Conservation (phyloP, 2,329 filamentous ascomycete species). For the Trichophyton mentagrophytes region DNA sequence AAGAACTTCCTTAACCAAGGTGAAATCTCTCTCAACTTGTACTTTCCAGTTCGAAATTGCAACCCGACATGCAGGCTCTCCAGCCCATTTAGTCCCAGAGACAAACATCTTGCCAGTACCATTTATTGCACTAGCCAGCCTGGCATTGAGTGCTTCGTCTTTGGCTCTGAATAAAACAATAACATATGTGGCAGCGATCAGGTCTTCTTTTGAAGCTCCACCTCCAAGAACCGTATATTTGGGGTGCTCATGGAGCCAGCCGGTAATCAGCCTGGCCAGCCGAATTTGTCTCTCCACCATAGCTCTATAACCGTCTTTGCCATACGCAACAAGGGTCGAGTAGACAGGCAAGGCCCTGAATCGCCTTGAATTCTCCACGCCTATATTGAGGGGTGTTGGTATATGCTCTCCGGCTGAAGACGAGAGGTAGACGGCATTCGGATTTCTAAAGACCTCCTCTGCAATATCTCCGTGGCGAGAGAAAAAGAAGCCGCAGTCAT, state of each 20-base stretch:
- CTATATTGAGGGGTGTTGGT: slow-evolving; percentile 73
- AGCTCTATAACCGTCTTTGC: slow-evolving; percentile 51
- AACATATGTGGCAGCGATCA: slow-evolving; percentile 48
- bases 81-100: slow-evolving; percentile 67
- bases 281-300: slow-evolving; percentile 62
- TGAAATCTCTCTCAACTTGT: slow-evolving; percentile 53
- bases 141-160: slow-evolving; percentile 49
- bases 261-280: slow-evolving; percentile 55
- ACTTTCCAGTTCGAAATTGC: slow-evolving; percentile 79
- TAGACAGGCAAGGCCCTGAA: slow-evolving; percentile 89
- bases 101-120: slow-evolving; percentile 63
- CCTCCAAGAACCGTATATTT: slow-evolving; percentile 55
- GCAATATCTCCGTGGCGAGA: slow-evolving; percentile 50
- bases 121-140: slow-evolving; percentile 62
- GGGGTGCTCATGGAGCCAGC: slow-evolving; percentile 47
- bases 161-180: slow-evolving; percentile 67
- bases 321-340: slow-evolving; percentile 62
- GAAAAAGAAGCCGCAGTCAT: slow-evolving; percentile 85
- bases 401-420: slow-evolving; percentile 36
- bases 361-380: slow-evolving; percentile 79
- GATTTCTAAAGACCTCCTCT: slow-evolving; percentile 60
- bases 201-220: slow-evolving; percentile 23
- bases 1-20: slow-evolving; percentile 48
- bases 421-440: slow-evolving; percentile 69
- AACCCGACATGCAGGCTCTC: slow-evolving; percentile 61